These are phyloP conservation scores for Hippophae tibetana DNA, from an alignment of 306 rosid species.

Conservation along the genomic window DNA sequence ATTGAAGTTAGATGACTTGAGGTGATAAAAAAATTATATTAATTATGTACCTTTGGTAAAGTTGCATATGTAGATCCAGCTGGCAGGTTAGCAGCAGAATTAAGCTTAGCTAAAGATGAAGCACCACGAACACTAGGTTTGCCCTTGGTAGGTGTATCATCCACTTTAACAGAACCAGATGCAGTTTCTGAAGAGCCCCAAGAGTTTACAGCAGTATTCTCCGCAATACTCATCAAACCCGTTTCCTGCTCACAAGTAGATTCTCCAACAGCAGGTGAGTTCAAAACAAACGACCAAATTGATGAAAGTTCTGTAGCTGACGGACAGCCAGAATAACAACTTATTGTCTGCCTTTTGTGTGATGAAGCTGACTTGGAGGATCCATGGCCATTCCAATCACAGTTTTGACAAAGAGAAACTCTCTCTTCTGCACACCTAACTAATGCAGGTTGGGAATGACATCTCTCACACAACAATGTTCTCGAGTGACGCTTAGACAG, in stretches of 20 bases:
- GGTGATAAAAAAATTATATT: background rate
- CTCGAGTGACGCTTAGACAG: constrained; percentile 85
- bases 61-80: constrained; percentile 34
- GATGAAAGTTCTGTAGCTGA: constrained; percentile 83
- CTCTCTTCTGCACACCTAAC: constrained; percentile 80
- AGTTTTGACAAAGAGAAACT: constrained; percentile 82
- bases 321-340: constrained; percentile 86
- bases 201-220: constrained; percentile 36
- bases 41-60: constrained; percentile 59
- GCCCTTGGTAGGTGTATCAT: constrained; percentile 20
- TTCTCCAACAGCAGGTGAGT: constrained; percentile 51
- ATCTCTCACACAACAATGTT: constrained; percentile 77
- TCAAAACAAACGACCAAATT: constrained; percentile 72
- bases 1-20: background rate
- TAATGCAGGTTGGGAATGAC: constrained; percentile 67
- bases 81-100: constrained; percentile 33
- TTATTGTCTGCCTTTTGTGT: constrained; percentile 70
- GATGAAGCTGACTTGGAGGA: constrained; percentile 46
- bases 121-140: constrained; percentile 39
- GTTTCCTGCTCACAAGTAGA: constrained; percentile 77
- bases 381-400: constrained; percentile 82
- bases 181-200: constrained; percentile 37
- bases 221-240: constrained; percentile 80
- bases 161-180: constrained; percentile 33
- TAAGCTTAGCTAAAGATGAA: constrained; percentile 39